Base-by-base conservation (phyloP, 2,329 filamentous ascomycete genomes). In the Colletotrichum eremochloae region DNA sequence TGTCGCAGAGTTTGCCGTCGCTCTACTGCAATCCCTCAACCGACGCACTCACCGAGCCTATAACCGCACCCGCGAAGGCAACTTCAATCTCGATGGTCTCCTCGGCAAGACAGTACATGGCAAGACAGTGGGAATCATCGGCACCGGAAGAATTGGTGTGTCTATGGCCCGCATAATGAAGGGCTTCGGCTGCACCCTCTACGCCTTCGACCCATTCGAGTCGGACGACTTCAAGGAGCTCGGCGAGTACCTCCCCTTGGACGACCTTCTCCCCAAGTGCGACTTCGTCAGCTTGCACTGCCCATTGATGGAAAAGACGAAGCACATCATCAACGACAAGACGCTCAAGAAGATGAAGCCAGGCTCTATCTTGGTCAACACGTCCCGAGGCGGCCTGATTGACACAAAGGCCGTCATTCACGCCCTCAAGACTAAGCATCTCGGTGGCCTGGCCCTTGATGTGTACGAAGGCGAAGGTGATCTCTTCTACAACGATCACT, bases 1-100 rank as follows among this genome's bases (percentile, higher is more conserved):
- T 2, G 91, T 93, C 2, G 91, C 91, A 75, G 91, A 93, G 83
- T 93, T 92, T 76, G 87, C 90, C 52, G 86, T 93, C n/a, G 89
- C 90, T 1, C 83, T 93, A 72, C 84, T 92, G 65, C 90, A 92
- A 82, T 91, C 90, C 1, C 84, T 93, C 55, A 91, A 92, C 79
- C 89, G 91, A 55, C 89, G 90, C 77, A 92, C 89, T 18, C 91
- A 93, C 79, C 88, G 89, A 31, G 89, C 91, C 3, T 92, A 91
- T 80, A 91, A 90, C 78, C 88, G 91, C 36, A 90, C 92, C 29
- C 88, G 90, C 55, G 90, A 93, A 79, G 90, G 88, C 62, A 93
- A 93, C 79, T 93, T 93, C 78, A 87, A 86, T 56, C 86, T 93
- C 42, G 86, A 91, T 73, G 91, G 91, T 2, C 80, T 91, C n/a